phyloP scores from a whole-genome alignment of 225 moss, liverwort and hornwort species.

The Marchantia polymorpha region DNA sequence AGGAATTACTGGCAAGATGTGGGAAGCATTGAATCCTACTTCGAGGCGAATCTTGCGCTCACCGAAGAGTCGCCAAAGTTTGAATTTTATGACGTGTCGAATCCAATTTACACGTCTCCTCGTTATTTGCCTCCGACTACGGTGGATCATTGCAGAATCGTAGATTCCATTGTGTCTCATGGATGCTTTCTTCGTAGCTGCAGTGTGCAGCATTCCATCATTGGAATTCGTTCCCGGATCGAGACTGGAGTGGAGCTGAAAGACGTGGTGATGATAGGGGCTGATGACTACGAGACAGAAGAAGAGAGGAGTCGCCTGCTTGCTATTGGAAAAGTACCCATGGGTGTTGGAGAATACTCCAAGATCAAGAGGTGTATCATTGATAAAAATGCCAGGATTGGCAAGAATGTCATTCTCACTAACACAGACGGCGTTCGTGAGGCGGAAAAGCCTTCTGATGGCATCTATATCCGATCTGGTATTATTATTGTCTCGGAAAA shows the following conservation, averaged over 20 bases:
- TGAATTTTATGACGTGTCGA: slow-evolving; percentile 54
- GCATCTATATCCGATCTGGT: slow-evolving; percentile 62
- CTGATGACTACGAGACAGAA: slow-evolving; percentile 64
- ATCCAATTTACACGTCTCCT: slow-evolving; percentile 66
- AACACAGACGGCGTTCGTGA: slow-evolving; percentile 57
- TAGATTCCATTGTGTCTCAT: slow-evolving; percentile 41
- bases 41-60: slow-evolving; percentile 61
- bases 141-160: slow-evolving; percentile 61
- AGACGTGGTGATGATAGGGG: slow-evolving; percentile 63
- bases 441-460: slow-evolving; percentile 47
- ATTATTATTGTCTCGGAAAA: slow-evolving; percentile 39
- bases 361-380: slow-evolving; percentile 52
- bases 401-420: slow-evolving; percentile 49
- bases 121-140: slow-evolving; percentile 66
- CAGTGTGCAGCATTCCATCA: slow-evolving; percentile 47
- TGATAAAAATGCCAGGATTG: slow-evolving; percentile 66
- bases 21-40: slow-evolving; percentile 67
- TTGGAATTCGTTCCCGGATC: slow-evolving; percentile 62
- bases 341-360: slow-evolving; percentile 60
- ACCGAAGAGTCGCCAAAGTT: slow-evolving; percentile 59
- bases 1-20: slow-evolving; percentile 69
- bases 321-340: slow-evolving; percentile 53
- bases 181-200: slow-evolving; percentile 62
- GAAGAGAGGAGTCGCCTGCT: slow-evolving; percentile 47
- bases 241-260: slow-evolving; percentile 54